Base-by-base conservation (phyloP, 352 stramenopile genomes). In the Pythium utonaiense region DNA sequence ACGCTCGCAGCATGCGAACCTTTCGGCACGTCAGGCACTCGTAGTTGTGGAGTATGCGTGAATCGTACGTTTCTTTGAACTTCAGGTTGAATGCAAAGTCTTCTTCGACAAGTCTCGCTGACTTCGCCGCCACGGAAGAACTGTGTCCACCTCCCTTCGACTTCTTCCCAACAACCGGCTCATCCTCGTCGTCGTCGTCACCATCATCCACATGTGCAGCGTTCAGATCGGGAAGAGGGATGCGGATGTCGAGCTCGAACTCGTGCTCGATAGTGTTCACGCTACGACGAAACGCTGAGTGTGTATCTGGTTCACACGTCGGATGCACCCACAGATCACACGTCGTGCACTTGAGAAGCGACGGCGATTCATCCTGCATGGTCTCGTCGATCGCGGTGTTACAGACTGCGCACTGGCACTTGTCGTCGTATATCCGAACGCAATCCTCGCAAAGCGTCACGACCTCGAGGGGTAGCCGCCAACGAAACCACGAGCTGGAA, bases 1-100 rank as follows among this genome's bases (percentile, higher is more conserved):
- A 28, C 51, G 88, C 71, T 30, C 81, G 76, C 5, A 93, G 73
- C 71, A 93, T 85, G 6, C 81, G 78, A 5, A 88, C 59, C 45
- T 92, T 89, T 4, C 86, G 80, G 54, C 86, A 95, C 1, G 76
- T 85, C n/a, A 86, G 53, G 58, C 86, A 96, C 63, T 96, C 84
- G 45, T 93, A 96, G 44, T 93, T 89, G 60, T 93, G 72, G 28
- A 93, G 40, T 0, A 77, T 53, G 27, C 86, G 86, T 0, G 81
- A 66, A 53, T 95, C 80, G 50, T 95, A 95, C 1, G 62, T 53
- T 12, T 71, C 36, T 44, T 71, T 71, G 76, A 96, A 96, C 16
- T 53, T 73, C 30, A 96, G 57, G 1, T 60, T 64, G 19, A 70
- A 73, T 6, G 86, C 78, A 27, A 78, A 73, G 17, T 78, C 77